These are phyloP conservation scores for Luvunga scandens DNA, from an alignment of 345 rosid genomes.

Conservation along the genomic window DNA sequence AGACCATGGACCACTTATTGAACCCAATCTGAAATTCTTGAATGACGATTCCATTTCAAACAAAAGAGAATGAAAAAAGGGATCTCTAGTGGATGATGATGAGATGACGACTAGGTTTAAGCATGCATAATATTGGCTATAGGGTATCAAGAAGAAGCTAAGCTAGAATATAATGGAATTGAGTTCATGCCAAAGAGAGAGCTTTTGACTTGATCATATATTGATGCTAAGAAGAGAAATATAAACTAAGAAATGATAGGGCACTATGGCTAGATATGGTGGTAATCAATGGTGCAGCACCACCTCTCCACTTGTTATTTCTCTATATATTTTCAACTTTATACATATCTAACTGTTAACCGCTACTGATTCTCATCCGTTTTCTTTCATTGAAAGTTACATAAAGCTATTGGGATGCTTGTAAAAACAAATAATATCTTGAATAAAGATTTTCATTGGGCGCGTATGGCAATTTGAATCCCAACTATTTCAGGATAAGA, in stretches of 20 bases:
- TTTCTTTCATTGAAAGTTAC: conserved; percentile 16
- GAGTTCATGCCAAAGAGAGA: conserved; percentile 14
- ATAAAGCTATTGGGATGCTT: conserved; percentile 7
- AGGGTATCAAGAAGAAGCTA: background rate
- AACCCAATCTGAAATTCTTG: conserved; percentile 1
- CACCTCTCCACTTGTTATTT: conserved; percentile 27
- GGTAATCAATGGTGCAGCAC: conserved; percentile 5
- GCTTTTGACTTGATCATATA: conserved; percentile 20
- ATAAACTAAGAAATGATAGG: background rate
- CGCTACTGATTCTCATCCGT: conserved; percentile 26
- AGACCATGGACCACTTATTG: conserved; percentile 16
- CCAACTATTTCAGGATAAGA: conserved; percentile 2
- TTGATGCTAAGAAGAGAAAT: conserved; percentile 8
- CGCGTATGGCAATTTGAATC: background rate
- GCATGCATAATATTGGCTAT: background rate
- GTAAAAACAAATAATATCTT: background rate
- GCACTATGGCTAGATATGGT: background rate
- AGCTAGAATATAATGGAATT: conserved; percentile 21
- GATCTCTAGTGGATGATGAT: background rate
- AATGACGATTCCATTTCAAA: conserved; percentile 4
- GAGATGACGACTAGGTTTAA: conserved; percentile 9
- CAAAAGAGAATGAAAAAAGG: background rate
- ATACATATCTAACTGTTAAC: conserved; percentile 14
- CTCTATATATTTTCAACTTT: background rate
- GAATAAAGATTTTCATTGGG: background rate